Conservation (phyloP, 2,329 filamentous ascomycete species). For the Ilyonectria destructans region DNA sequence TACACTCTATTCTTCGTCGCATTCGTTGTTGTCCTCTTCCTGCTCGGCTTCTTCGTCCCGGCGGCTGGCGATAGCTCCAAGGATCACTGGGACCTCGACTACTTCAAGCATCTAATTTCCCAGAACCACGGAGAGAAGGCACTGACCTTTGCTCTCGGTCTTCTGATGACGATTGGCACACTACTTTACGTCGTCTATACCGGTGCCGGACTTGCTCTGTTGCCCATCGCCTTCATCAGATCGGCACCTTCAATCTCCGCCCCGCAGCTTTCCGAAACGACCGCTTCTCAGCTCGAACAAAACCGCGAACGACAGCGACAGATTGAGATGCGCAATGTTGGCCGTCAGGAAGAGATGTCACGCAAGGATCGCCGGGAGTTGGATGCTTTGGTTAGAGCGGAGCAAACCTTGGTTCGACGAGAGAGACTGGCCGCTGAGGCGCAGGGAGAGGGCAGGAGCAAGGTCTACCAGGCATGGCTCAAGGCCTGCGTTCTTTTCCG, state of each 20-base stretch:
- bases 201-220: conserved; percentile 87
- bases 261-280: conserved; percentile 83
- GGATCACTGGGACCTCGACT: conserved; percentile 86
- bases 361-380: conserved; percentile 91
- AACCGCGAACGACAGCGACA: conserved; percentile 95
- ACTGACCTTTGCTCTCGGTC: conserved; percentile 88
- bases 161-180: conserved; percentile 91
- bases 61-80: conserved; percentile 78
- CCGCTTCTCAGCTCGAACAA: conserved; percentile 84
- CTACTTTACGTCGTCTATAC: conserved; percentile 92
- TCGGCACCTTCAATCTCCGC: conserved; percentile 89
- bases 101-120: conserved; percentile 87
- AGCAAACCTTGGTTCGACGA: conserved; percentile 91
- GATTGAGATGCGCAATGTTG: conserved; percentile 87
- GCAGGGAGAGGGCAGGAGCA: conserved; percentile 82
- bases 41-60: conserved; percentile 95
- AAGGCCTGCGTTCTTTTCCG: conserved; percentile 87
- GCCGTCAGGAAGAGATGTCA: conserved; percentile 81
- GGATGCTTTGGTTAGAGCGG: conserved; percentile 89
- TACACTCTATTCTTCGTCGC: conserved; percentile 91
- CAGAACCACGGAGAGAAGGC: conserved; percentile 92
- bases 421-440: conserved; percentile 90
- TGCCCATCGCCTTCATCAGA: conserved; percentile 94
- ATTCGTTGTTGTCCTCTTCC: conserved; percentile 86
- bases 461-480: conserved; percentile 82